phyloP scores from a whole-genome alignment of 805 yeast species.

The Zygoascus flipseniorum region DNA sequence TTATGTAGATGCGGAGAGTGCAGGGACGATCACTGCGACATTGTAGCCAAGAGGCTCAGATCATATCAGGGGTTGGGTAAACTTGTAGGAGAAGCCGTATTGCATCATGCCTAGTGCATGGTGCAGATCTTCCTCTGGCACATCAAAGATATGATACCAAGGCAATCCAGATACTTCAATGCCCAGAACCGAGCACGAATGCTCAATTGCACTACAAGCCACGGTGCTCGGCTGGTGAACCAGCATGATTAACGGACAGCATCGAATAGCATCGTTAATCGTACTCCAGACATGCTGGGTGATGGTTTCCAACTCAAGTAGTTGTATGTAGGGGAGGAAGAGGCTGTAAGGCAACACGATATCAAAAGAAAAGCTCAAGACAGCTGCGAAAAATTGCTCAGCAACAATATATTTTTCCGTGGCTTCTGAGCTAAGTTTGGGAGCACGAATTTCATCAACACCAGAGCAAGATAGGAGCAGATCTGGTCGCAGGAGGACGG shows the following conservation, averaged over 20 bases:
- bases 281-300: constrained; percentile 7
- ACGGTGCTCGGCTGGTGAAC: constrained; percentile 12
- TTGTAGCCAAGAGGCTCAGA: too few relatives aligned
- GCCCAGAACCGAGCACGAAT: not conserved
- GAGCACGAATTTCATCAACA: not conserved
- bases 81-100: not conserved
- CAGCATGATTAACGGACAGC: constrained; percentile 7
- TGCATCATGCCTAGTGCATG: constrained; percentile 2
- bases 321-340: constrained; percentile 11
- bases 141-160: constrained; percentile 17
- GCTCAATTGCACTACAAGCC: constrained; percentile 11
- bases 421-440: not conserved
- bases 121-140: constrained; percentile 8
- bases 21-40: too few relatives aligned
- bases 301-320: constrained; percentile 7
- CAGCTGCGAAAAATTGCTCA: not conserved
- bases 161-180: not conserved
- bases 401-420: not conserved
- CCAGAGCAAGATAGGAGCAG: not conserved
- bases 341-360: constrained; percentile 11
- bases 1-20: too few relatives aligned
- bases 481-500: not conserved
- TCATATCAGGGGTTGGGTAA: too few relatives aligned
- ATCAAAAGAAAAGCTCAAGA: constrained; percentile 7
- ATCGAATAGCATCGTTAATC: constrained; percentile 11